Conservation (phyloP, 345 rosid species). For the Gossypioides kirkii region DNA sequence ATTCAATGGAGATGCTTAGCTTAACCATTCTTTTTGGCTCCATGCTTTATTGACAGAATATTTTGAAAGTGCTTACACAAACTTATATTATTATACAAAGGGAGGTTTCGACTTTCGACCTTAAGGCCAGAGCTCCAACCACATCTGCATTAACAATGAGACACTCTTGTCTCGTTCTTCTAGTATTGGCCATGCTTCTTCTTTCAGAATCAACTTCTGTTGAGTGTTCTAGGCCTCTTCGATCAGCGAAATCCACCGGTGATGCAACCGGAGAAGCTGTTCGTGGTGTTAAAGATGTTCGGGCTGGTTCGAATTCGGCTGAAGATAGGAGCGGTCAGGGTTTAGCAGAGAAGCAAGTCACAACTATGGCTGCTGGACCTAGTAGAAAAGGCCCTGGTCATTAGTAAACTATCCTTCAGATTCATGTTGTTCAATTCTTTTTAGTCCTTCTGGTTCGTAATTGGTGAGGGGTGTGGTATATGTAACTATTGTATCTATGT, state of each 20-base stretch:
- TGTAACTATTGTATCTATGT: neutral
- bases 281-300: slow-evolving; percentile 1
- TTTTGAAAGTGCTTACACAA: neutral
- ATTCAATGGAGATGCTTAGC: slow-evolving; percentile 37
- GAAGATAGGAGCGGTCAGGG: neutral
- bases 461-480: neutral
- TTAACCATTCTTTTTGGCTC: slow-evolving; percentile 26
- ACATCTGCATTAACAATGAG: slow-evolving; percentile 24
- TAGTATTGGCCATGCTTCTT: slow-evolving; percentile 12
- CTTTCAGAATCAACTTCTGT: slow-evolving; percentile 12
- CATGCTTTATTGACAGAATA: slow-evolving; percentile 24
- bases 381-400: slow-evolving; percentile 62
- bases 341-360: slow-evolving; percentile 4
- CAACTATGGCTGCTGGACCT: slow-evolving; percentile 44
- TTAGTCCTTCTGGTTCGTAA: neutral
- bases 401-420: slow-evolving; percentile 12
- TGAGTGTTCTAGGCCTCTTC: slow-evolving; percentile 21
- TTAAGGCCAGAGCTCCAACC: neutral
- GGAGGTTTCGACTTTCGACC: neutral
- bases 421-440: neutral
- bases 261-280: neutral
- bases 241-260: neutral
- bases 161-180: slow-evolving; percentile 9
- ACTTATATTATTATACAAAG: neutral
- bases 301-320: neutral